phyloP scores from a whole-genome alignment of 345 rosid species.

The Rhizophora mangle region DNA sequence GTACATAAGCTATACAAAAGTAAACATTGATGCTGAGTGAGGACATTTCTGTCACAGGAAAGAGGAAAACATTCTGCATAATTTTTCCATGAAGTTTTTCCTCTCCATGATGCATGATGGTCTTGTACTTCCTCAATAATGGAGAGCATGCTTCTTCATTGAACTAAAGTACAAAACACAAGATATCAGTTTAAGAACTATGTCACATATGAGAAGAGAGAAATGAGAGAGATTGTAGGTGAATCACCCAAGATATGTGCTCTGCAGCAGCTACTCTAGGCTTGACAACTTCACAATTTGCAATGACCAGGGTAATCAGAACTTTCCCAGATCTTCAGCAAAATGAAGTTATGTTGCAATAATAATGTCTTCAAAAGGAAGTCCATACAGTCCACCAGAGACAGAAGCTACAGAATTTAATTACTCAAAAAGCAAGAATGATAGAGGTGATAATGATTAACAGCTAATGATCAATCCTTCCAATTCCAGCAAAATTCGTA shows the following conservation, averaged over 20 bases:
- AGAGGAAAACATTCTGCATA: background rate
- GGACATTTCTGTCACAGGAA: background rate
- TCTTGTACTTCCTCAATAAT: conserved; percentile 95
- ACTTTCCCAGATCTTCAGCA: no score
- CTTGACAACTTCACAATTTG: conserved; percentile 75
- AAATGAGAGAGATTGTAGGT: background rate
- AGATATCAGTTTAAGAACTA: no score
- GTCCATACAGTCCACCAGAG: no score
- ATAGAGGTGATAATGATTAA: no score
- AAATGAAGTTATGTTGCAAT: no score
- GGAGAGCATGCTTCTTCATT: conserved; percentile 99
- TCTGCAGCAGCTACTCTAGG: conserved; percentile 82
- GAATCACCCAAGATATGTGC: conserved; percentile 66
- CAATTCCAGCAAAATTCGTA: no score
- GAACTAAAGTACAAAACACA: conserved; percentile 47
- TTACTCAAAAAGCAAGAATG: no score
- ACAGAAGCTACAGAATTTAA: no score
- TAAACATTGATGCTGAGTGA: no score
- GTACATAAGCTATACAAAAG: background rate
- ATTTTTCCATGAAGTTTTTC: conserved; percentile 26
- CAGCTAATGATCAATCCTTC: no score
- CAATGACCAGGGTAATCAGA: conserved; percentile 64
- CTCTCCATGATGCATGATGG: conserved; percentile 99
- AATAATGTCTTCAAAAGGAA: no score
- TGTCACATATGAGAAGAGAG: no score